Conservation (phyloP, 768 basidiomycete species). For the Tricholoma matsutake region DNA sequence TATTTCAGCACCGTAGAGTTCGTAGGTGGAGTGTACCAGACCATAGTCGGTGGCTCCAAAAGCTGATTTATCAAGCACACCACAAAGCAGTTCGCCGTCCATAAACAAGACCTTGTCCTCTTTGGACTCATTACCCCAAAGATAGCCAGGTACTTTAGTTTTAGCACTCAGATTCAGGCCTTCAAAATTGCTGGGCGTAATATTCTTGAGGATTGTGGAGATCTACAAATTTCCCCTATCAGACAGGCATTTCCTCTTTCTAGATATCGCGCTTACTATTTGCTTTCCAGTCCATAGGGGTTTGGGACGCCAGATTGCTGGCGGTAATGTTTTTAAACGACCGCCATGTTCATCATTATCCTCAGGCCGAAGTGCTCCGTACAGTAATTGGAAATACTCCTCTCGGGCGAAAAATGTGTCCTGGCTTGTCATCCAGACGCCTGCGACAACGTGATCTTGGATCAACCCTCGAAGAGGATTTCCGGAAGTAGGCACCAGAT, state of each 20-base stretch:
- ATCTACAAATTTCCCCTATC: slow-evolving; percentile 51
- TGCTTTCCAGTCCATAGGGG: slow-evolving; percentile 99
- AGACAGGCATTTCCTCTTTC: background rate
- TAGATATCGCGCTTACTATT: slow-evolving; percentile 54
- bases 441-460: slow-evolving; percentile 98
- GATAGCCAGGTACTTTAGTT: slow-evolving; percentile 83
- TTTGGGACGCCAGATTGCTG: slow-evolving; percentile 87
- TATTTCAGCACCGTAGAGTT: slow-evolving; percentile 85
- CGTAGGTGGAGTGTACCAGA: slow-evolving; percentile 95
- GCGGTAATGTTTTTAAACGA: slow-evolving; percentile 79
- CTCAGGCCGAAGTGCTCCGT: slow-evolving; percentile 91
- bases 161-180: slow-evolving; percentile 85
- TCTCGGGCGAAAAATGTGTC: slow-evolving; percentile 93
- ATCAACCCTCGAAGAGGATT: slow-evolving; percentile 97
- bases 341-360: slow-evolving; percentile 58
- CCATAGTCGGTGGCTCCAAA: slow-evolving; percentile 97
- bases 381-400: slow-evolving; percentile 94
- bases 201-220: slow-evolving; percentile 89
- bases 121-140: slow-evolving; percentile 79
- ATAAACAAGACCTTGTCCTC: slow-evolving; percentile 89
- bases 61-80: slow-evolving; percentile 95
- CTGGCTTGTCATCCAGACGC: slow-evolving; percentile 98
- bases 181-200: slow-evolving; percentile 74
- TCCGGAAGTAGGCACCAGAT: slow-evolving; percentile 97
- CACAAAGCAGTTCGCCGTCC: slow-evolving; percentile 90